These are phyloP conservation scores for Salmacisia buchloeana DNA, from an alignment of 1,284 basidiomycete species.

Conservation along the genomic window DNA sequence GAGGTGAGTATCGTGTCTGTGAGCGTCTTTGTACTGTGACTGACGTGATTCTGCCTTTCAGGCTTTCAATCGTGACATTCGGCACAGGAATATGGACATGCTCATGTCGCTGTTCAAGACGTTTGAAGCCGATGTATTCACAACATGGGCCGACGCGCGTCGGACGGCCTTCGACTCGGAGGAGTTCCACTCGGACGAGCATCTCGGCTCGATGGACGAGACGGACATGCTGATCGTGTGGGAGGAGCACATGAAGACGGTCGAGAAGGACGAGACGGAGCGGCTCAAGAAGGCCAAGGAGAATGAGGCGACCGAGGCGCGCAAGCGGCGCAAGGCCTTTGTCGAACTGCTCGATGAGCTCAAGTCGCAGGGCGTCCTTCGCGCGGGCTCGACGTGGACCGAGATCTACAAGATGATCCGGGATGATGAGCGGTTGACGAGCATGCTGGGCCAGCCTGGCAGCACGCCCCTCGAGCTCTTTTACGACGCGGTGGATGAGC, in stretches of 20 bases:
- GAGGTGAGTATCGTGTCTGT: slow-evolving; percentile 6
- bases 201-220: slow-evolving; percentile 29
- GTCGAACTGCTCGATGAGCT: slow-evolving; percentile 69
- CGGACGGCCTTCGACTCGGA: slow-evolving; percentile 37
- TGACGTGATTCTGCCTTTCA: background rate
- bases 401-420: slow-evolving; percentile 71
- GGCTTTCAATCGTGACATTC: slow-evolving; percentile 19
- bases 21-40: background rate
- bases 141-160: slow-evolving; percentile 47
- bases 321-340: slow-evolving; percentile 37
- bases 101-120: slow-evolving; percentile 40
- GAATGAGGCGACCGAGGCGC: slow-evolving; percentile 20
- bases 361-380: slow-evolving; percentile 64
- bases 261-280: slow-evolving; percentile 33
- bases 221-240: slow-evolving; percentile 44
- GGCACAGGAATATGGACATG: slow-evolving; percentile 36
- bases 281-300: slow-evolving; percentile 16
- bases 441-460: slow-evolving; percentile 81
- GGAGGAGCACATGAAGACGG: slow-evolving; percentile 35
- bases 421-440: slow-evolving; percentile 72
- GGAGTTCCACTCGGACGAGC: slow-evolving; percentile 33
- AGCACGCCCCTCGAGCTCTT: slow-evolving; percentile 91
- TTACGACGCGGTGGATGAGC: slow-evolving; percentile 82
- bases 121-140: slow-evolving; percentile 42
- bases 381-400: slow-evolving; percentile 83